Conservation (phyloP, 345 rosid species). For the Garcia nutans region DNA sequence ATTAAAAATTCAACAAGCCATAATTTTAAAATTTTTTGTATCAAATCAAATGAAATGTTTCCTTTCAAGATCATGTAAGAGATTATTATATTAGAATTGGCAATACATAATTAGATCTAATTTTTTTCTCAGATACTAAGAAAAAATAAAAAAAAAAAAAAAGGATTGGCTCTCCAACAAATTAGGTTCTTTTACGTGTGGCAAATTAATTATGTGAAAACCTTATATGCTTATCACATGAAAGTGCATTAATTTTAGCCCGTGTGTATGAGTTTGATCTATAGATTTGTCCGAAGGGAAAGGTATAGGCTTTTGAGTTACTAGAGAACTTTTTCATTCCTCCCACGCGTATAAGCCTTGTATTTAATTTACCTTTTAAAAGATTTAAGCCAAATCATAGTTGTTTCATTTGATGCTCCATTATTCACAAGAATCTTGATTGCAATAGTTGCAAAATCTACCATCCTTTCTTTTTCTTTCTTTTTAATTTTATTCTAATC, state of each 20-base stretch:
- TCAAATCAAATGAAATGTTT: too few species aligned
- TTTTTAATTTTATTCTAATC: not conserved
- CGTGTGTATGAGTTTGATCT: not conserved
- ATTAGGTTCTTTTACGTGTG: too few species aligned
- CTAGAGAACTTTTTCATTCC: conserved; percentile 32
- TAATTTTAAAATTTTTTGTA: too few species aligned
- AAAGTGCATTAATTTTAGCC: not conserved
- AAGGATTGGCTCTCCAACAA: too few species aligned
- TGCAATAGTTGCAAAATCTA: not conserved
- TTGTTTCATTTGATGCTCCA: not conserved
- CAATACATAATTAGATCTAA: too few species aligned
- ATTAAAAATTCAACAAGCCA: too few species aligned
- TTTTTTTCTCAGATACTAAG: too few species aligned
- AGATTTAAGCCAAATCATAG: not conserved
- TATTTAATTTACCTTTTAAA: not conserved
- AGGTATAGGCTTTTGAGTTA: conserved; percentile 5
- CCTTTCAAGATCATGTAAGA: too few species aligned
- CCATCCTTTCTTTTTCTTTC: not conserved
- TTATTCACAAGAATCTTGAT: conserved; percentile 10
- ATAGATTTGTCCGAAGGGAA: not conserved
- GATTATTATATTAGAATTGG: too few species aligned
- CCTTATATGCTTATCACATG: not conserved
- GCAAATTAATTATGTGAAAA: too few species aligned
- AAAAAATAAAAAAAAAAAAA: too few species aligned
- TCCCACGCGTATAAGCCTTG: conserved; percentile 31